Evolutionary conservation across 2,329 filamentous ascomycete species (phyloP).

Genomic region (Grosmannia huntii): DNA sequence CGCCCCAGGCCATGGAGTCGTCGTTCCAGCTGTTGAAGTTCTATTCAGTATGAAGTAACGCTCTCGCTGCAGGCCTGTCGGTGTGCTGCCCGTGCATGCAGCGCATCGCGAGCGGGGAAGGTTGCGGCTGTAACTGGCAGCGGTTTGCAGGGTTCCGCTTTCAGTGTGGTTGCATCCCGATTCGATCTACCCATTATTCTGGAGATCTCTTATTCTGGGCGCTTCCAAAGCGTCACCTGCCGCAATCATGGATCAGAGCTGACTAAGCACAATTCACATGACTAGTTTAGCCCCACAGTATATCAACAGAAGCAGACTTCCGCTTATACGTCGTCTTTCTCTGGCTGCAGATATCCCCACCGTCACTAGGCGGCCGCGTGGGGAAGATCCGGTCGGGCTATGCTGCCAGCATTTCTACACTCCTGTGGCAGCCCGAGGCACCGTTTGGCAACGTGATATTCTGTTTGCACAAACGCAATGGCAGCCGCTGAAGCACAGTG

Average conservation of each 20-base stretch:
- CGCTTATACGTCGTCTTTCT: no score
- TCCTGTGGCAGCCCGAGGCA: neutral
- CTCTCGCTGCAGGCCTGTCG: slow-evolving; percentile 5
- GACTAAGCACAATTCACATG: no score
- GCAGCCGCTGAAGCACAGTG: neutral
- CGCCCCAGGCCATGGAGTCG: slow-evolving; percentile 18
- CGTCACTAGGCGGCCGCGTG: no score
- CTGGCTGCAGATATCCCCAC: no score
- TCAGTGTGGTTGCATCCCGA: no score
- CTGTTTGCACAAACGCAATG: neutral
- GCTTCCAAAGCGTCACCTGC: no score
- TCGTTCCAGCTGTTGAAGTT: slow-evolving; percentile 31
- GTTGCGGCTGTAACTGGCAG: slow-evolving; percentile 14
- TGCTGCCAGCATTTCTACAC: neutral
- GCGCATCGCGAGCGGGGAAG: slow-evolving; percentile 16
- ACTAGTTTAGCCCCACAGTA: no score
- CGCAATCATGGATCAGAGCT: no score
- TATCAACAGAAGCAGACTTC: no score
- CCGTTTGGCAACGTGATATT: neutral
- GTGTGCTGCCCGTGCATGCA: slow-evolving; percentile 12
- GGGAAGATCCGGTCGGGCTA: neutral
- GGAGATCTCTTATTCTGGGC: no score
- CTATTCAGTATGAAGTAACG: slow-evolving; percentile 14
- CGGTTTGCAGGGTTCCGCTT: slow-evolving; percentile 9
- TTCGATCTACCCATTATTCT: no score